These are phyloP conservation scores for Boletus rex-veris DNA, from an alignment of 768 basidiomycete species.

Conservation along the genomic window DNA sequence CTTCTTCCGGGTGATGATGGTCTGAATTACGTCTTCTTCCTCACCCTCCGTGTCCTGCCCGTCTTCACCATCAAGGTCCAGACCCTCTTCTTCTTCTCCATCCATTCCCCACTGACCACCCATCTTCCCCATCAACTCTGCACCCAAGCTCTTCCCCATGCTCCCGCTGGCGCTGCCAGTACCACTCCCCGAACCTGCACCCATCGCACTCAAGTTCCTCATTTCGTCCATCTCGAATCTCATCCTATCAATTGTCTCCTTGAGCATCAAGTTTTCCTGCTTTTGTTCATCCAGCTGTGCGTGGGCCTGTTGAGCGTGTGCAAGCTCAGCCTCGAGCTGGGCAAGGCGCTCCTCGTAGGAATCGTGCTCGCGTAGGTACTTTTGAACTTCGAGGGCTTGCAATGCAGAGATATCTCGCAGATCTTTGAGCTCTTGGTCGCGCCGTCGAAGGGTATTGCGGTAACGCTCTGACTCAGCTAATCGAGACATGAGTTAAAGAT, in stretches of 20 bases:
- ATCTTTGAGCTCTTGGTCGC: constrained; percentile 70
- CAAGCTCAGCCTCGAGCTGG: constrained; percentile 69
- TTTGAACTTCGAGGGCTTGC: constrained; percentile 62
- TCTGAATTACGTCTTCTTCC: constrained; percentile 67
- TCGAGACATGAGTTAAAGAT: background rate
- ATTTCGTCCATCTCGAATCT: constrained; percentile 93
- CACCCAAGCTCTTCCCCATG: constrained; percentile 72
- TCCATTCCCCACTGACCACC: constrained; percentile 42
- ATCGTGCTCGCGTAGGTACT: constrained; percentile 66
- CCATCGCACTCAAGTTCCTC: constrained; percentile 45
- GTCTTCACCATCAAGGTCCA: constrained; percentile 38
- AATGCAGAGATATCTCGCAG: constrained; percentile 56
- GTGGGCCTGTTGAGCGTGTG: constrained; percentile 65
- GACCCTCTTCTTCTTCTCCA: constrained; percentile 35
- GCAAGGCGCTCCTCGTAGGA: constrained; percentile 68
- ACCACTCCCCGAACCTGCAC: constrained; percentile 40
- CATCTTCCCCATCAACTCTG: constrained; percentile 66
- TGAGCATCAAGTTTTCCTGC: constrained; percentile 87
- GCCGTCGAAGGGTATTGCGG: constrained; percentile 66
- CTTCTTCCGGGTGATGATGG: constrained; percentile 84
- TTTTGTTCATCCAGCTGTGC: constrained; percentile 86
- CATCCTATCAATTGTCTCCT: constrained; percentile 95
- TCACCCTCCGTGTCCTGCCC: constrained; percentile 61
- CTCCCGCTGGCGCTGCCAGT: constrained; percentile 50
- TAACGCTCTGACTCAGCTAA: constrained; percentile 76